These are phyloP conservation scores for Huntiella omanensis DNA, from an alignment of 2,329 filamentous ascomycete genomes.

Conservation along the genomic window DNA sequence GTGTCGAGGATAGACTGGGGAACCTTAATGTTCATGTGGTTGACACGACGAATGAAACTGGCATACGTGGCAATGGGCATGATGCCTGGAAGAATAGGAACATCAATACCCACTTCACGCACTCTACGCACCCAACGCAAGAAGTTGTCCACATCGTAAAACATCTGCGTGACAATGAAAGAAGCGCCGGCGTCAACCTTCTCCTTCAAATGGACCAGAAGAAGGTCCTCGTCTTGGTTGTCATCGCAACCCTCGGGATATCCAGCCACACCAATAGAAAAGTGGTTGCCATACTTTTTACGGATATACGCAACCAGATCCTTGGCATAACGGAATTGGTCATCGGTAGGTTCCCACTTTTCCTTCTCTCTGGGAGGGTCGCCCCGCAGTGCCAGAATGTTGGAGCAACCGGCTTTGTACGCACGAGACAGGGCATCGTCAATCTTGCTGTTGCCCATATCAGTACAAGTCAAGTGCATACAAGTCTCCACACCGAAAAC, in stretches of 20 bases:
- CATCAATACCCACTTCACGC: slow-evolving; percentile 62
- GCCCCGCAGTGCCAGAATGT: slow-evolving; percentile 83
- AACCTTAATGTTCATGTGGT: slow-evolving; percentile 75
- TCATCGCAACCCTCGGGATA: slow-evolving; percentile 95
- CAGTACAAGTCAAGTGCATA: slow-evolving; percentile 97
- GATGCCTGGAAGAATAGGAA: slow-evolving; percentile 72
- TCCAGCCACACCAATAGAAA: slow-evolving; percentile 91
- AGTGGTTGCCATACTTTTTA: slow-evolving; percentile 51
- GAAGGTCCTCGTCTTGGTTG: slow-evolving; percentile 63
- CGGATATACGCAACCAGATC: slow-evolving; percentile 78
- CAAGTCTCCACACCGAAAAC: slow-evolving; percentile 94
- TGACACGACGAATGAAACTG: slow-evolving; percentile 74
- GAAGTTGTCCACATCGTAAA: slow-evolving; percentile 95
- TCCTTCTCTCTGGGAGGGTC: slow-evolving; percentile 89
- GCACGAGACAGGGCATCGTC: slow-evolving; percentile 74
- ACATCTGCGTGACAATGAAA: slow-evolving; percentile 98
- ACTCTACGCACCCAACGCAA: slow-evolving; percentile 77
- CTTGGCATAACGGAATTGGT: slow-evolving; percentile 77
- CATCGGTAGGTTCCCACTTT: slow-evolving; percentile 76
- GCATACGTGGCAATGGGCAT: slow-evolving; percentile 87
- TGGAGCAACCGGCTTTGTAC: slow-evolving; percentile 90
- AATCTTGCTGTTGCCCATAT: slow-evolving; percentile 87
- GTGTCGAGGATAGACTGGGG: slow-evolving; percentile 64
- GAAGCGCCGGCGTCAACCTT: slow-evolving; percentile 88
- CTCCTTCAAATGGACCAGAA: slow-evolving; percentile 87